phyloP scores from a whole-genome alignment of 495 filamentous ascomycete genomes.

The Aspergillus olivimuriae region DNA sequence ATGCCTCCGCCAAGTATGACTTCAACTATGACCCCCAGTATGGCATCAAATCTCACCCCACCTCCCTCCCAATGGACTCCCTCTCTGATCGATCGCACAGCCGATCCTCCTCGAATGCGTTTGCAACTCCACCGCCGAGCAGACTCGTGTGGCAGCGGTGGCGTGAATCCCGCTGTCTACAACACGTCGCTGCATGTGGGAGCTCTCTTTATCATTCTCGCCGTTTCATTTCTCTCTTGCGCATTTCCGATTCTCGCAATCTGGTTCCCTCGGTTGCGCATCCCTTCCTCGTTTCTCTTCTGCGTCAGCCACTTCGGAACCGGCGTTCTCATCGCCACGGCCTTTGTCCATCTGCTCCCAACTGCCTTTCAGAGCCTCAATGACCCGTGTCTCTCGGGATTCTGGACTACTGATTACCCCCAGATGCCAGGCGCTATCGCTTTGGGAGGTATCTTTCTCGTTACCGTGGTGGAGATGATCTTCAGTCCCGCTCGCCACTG shows the following conservation, averaged over 20 bases:
- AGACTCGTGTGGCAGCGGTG: conserved; percentile 20
- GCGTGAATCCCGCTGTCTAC: conserved; percentile 31
- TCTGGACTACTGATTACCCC: conserved; percentile 61
- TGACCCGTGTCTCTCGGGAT: conserved; percentile 61
- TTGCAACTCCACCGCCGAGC: conserved; percentile 11
- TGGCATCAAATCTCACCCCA: too few relatives aligned
- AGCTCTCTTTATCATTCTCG: conserved; percentile 61
- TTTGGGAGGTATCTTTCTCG: conserved; percentile 59
- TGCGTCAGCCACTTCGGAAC: conserved; percentile 73
- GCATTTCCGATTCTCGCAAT: conserved; percentile 37
- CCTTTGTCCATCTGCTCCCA: conserved; percentile 72
- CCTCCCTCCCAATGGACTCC: background rate
- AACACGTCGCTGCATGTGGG: conserved; percentile 58
- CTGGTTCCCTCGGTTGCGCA: conserved; percentile 27
- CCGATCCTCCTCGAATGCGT: background rate
- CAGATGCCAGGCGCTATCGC: conserved; percentile 66
- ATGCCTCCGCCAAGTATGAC: background rate
- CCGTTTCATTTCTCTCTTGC: conserved; percentile 49
- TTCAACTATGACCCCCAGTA: too few relatives aligned
- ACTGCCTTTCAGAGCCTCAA: conserved; percentile 68
- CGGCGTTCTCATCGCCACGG: conserved; percentile 77
- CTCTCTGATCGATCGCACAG: background rate
- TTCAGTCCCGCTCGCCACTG: conserved; percentile 37
- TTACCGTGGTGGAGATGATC: conserved; percentile 65
- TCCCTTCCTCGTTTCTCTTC: conserved; percentile 47